phyloP scores from a whole-genome alignment of 208 protist species.

The Leishmania aethiopica region DNA sequence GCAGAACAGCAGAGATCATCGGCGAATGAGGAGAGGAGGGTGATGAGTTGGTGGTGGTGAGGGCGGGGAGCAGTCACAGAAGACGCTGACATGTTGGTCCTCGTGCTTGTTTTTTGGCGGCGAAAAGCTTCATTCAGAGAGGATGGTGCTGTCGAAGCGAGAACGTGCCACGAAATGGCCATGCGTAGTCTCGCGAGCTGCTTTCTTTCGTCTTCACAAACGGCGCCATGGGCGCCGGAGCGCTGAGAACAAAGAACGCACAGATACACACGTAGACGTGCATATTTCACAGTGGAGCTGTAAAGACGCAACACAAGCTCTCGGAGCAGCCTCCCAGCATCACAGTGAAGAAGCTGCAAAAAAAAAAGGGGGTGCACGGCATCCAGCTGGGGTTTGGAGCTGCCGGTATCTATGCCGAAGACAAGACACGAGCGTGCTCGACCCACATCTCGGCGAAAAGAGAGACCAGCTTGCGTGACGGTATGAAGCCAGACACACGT shows the following conservation, averaged over 20 bases:
- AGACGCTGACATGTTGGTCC: no score
- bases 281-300: no score
- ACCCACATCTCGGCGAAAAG: constrained; percentile 80
- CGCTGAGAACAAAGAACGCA: background rate
- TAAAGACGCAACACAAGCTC: background rate
- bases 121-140: background rate
- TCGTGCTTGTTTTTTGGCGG: background rate
- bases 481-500: constrained; percentile 78
- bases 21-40: no score
- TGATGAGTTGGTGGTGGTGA: no score
- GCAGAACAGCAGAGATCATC: background rate
- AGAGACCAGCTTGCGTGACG: constrained; percentile 68
- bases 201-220: background rate
- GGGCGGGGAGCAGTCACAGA: background rate
- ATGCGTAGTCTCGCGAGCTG: background rate
- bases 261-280: background rate
- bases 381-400: background rate
- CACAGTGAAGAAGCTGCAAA: background rate
- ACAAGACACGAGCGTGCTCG: constrained; percentile 21
- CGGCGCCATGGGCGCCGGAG: background rate
- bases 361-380: background rate
- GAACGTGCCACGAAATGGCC: background rate
- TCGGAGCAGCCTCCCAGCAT: background rate
- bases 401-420: background rate
- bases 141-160: background rate